Base-by-base conservation (phyloP, 768 basidiomycete genomes). In the Clitopilus hobsonii region DNA sequence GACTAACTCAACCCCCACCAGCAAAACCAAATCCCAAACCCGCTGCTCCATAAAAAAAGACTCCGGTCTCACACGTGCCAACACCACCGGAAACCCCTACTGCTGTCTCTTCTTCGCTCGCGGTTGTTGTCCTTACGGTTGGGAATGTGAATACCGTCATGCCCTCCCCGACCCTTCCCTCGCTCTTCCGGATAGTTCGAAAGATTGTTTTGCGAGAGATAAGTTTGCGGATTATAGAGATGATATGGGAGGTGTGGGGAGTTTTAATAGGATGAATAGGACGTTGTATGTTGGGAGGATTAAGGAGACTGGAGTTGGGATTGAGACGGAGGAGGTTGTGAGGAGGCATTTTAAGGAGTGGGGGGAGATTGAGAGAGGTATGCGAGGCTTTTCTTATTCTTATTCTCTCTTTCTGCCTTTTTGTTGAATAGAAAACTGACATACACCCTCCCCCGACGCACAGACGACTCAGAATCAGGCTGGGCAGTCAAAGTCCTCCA, bases 181-280 rank as follows among this genome's bases (percentile, higher is more conserved):
- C 54, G 74, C 81, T 8, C 74, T 96, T 10, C 91, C 95, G 0
- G 96, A 98, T 71, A 86, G 86, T 41, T 92, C 94, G 6, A 91
- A 96, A 68, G 97, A 99, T 69, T 96, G 94, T 67, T 99, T 99
- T 67, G 94, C 92, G 0, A 78, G 97, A 47, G 94, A 97, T 75
- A 98, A 98, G 73, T 97, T 98, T 69, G 75, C 94, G 0, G 94
- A 97, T 70, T 99, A 99, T 71, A 78, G 96, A 57, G 97, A 99
- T 67, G 97, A 99, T 68, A 98, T 99, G 97, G 97, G 97, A 62
- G 97, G 97, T 72, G 96, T 98, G 26, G 97, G 97, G 11, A 94
- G 91, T 56, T 98, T 98, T 74, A 90, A 89, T 63, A 74, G 95
- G 32, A 89, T 93, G 69, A 99, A 99, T 68, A 75, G 96, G 56